Percentiles rank a stretch among this genome's conserved stretches.
Evolutionary conservation across 177 flowering plant species (phyloP).

Genomic region (Telopea speciosissima): DNA sequence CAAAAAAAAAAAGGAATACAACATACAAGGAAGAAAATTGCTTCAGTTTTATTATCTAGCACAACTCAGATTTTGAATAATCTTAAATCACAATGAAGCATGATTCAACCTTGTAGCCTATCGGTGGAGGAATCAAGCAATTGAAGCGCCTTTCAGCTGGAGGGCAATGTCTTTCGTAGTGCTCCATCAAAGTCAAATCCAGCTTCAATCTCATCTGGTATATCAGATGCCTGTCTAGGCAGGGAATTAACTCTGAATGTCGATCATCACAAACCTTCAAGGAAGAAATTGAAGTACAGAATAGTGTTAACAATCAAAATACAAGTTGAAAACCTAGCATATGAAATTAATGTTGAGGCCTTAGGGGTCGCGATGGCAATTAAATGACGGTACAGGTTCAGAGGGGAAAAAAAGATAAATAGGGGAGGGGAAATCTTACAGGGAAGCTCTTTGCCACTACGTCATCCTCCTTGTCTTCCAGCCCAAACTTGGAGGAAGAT

Average conservation of each 20-base stretch:
- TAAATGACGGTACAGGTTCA: neutral
- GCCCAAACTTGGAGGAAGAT: constrained; percentile 35
- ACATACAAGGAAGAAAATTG: neutral
- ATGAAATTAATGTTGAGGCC: neutral
- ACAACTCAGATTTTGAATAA: neutral
- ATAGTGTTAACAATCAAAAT: neutral
- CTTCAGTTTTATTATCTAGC: neutral
- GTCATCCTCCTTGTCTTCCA: constrained; percentile 55
- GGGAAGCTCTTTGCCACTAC: constrained; percentile 62
- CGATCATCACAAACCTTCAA: constrained; percentile 85
- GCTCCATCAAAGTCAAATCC: constrained; percentile 83
- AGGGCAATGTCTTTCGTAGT: constrained; percentile 96
- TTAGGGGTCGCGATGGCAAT: neutral
- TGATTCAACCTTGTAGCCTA: constrained; percentile 67
- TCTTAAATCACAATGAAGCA: neutral
- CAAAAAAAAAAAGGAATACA: neutral
- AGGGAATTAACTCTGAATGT: constrained; percentile 77
- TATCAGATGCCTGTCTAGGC: constrained; percentile 69
- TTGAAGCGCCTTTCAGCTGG: constrained; percentile 77
- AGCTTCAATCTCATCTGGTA: constrained; percentile 78
- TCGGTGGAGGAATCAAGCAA: constrained; percentile 86
- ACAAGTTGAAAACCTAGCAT: neutral
- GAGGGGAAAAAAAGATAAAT: neutral
- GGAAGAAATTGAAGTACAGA: constrained; percentile 10
- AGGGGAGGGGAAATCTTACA: constrained; percentile 37